Conservation (phyloP, 2,329 filamentous ascomycete genomes). For the Sporothrix inflata region DNA sequence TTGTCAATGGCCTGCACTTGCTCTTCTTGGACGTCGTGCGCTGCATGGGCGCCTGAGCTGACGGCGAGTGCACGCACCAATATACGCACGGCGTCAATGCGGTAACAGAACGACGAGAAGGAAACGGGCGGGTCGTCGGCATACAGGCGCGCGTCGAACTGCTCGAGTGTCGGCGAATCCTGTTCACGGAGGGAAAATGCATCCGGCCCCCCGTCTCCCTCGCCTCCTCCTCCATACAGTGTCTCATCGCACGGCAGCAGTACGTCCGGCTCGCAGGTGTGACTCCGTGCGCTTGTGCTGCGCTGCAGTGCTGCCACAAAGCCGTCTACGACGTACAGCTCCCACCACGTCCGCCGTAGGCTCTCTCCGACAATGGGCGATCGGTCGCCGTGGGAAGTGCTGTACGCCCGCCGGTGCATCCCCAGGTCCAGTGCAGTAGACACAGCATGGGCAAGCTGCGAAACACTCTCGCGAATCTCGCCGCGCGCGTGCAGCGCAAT, state of each 20-base stretch:
- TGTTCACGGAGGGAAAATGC: neutral
- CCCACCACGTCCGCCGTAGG: constrained; percentile 5
- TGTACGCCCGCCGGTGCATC: neutral
- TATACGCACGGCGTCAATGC: constrained; percentile 6
- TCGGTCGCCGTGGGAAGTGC: neutral
- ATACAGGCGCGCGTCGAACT: constrained; percentile 2
- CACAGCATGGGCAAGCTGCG: neutral
- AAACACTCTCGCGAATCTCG: constrained; percentile 8
- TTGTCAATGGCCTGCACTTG: constrained; percentile 18
- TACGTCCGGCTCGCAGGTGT: neutral
- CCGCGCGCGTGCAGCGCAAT: constrained; percentile 7
- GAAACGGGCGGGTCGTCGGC: neutral
- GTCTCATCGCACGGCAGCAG: neutral
- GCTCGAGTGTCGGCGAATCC: neutral
- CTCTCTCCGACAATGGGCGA: neutral
- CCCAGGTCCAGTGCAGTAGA: constrained; percentile 2
- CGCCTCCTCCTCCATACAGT: neutral
- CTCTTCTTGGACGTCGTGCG: constrained; percentile 13
- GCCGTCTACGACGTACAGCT: constrained; percentile 6
- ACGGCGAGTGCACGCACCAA: neutral
- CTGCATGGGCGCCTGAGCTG: neutral
- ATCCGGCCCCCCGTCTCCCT: neutral
- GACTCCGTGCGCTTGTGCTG: neutral
- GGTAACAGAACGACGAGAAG: constrained; percentile 5
- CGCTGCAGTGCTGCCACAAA: constrained; percentile 10